Base-by-base conservation (phyloP, 306 rosid genomes). In the Acacia melanoxylon region DNA sequence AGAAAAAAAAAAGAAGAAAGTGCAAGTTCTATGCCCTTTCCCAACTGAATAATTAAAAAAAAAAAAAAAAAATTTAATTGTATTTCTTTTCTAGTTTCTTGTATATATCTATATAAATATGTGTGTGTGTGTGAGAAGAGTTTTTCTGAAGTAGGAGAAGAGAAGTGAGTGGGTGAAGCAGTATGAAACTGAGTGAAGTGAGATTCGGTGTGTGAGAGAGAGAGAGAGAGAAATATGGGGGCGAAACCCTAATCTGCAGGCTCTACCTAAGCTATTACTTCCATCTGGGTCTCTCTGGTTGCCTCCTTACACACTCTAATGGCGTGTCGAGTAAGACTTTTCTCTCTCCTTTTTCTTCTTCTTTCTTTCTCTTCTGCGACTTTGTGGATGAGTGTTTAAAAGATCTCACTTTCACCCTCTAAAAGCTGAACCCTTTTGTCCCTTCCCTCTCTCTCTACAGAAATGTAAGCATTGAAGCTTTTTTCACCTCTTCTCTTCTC, bases 371-470 rank as follows among this genome's bases (percentile, higher is more conserved):
- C 49, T 29, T 33, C 12, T 74, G 72, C 37, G 16, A 15, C 82
- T 69, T 73, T 78, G 69, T 66, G 80, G 86, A 63, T 81, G 87
- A 74, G 88, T 51, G 84, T 31, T 84, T 75, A 75, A 88, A 88
- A 83, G 85, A 80, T 82, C 88, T 86, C 81, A 82, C 86, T 82
- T 87, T 87, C 90, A 85, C 88, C 83, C 68, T 89, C 49, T 73
- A 82, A 89, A 89, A 89, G 87, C 91, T 77, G 87, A 88, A 81
- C 80, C 84, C 76, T 86, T 86, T 83, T 82, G 84, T 74, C 84
- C 74, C 85, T 20, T 20, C 61, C 1, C 84, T 81, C 29, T 24
- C 49, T 33, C 58, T 79, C 75, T 79, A 51, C 41, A 48, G n/a
- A 68, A 77, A 14, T 12, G 67, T 68, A 68, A 61, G 82, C 41